Conservation (phyloP, 331 rosid species). For the Telfairia occidentalis region DNA sequence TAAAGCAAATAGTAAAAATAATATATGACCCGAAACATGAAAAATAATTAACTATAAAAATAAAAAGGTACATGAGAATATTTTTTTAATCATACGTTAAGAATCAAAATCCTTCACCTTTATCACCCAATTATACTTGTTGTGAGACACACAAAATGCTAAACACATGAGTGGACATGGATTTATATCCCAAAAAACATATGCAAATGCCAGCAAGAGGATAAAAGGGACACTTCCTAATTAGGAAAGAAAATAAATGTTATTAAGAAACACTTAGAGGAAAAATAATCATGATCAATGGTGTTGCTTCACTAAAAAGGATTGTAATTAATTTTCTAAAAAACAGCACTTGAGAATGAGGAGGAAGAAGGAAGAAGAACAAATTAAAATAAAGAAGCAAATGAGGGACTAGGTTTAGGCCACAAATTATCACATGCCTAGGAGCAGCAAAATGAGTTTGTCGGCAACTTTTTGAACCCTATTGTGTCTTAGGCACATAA, state of each 20-base stretch:
- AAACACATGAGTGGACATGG: background rate
- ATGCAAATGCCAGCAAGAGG: background rate
- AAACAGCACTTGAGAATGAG: conserved; percentile 17
- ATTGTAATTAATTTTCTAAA: conserved; percentile 5
- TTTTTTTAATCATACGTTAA: background rate
- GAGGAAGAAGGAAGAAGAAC: conserved; percentile 29
- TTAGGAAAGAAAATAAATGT: conserved; percentile 25
- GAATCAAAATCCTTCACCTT: background rate
- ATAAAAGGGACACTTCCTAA: conserved; percentile 39
- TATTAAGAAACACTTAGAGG: background rate
- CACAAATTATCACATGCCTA: conserved; percentile 79
- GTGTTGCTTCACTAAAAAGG: conserved; percentile 17
- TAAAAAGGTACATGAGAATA: background rate
- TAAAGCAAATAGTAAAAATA: background rate
- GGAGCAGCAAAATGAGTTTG: conserved; percentile 68
- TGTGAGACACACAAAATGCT: background rate
- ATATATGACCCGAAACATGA: background rate
- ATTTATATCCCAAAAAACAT: background rate
- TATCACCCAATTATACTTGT: background rate
- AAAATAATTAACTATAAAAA: background rate
- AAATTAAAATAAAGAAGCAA: too few species aligned
- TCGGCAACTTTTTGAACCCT: conserved; percentile 73
- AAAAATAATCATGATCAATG: conserved; percentile 30
- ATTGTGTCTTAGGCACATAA: conserved; percentile 27
- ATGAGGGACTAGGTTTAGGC: conserved; percentile 51